Evolutionary conservation across 768 basidiomycete species (phyloP), one percentile per base, ranked within the genome.

Genomic region (Leccinum ochraceum): DNA sequence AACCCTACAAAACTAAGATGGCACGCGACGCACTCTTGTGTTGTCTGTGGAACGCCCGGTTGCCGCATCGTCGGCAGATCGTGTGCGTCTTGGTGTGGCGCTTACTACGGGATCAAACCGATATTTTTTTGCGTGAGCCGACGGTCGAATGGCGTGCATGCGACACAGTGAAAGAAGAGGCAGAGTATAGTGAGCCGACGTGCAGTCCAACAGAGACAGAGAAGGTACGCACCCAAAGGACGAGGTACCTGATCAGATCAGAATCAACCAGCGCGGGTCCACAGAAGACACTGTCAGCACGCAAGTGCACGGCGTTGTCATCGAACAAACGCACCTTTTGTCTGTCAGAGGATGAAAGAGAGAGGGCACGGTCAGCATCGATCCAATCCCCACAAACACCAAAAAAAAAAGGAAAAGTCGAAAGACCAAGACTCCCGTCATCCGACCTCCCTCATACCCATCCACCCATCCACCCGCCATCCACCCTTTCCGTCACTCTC

Each of bases 31-130:
- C 66, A 95, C 94, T 89, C 85, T 98, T 94, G 84, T 99, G 93
- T 81, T 99, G 96, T 79, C 87, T 90, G 87, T 98, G 97, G 85
- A 98, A 96, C 37, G 94, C 86, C 61, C 96, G 88, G 79, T 89
- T 85, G 66, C 95, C 94, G 79, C 97, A 99, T 70, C 97, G 92
- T 75, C 95, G 85, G 86, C 97, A 99, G 71, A 98, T 88, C 59
- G 94, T 95, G 84, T 96, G 94, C 66, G 92, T 87, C 83, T 96
- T 97, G 68, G 92, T 91, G 86, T 95, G 95, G 76, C 94, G 85
- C 84, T 95, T 95, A 92, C 94, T 94, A 14, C 56, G 32, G 17
- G 37, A 49, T 24, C 10, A 39, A 34, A 46, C 26, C 26, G 26
- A 53, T 7, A 34, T 28, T 37, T n/a, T n/a, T 46, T 10, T n/a